A percentile compares a stretch with the other conserved stretches of the same genome.
Evolutionary conservation across 2,329 filamentous ascomycete genomes (phyloP).

Genomic region (Ceratocystis harringtonii): DNA sequence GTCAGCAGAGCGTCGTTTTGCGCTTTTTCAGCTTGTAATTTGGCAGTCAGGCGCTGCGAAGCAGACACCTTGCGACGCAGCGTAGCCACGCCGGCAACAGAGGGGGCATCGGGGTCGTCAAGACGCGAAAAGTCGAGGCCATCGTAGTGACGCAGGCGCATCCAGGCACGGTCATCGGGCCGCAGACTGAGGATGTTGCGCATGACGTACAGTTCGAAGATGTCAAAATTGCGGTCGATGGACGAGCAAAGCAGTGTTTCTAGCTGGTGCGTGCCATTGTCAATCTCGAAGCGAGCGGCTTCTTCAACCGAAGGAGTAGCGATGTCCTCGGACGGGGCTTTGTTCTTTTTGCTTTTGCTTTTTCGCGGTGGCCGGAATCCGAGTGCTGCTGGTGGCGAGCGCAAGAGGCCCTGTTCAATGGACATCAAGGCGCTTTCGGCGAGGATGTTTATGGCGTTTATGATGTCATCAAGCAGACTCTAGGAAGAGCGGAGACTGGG

Average conservation of each 20-base stretch:
- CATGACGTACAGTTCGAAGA: slow-evolving; percentile 79
- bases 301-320: slow-evolving; percentile 25
- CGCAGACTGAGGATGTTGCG: slow-evolving; percentile 63
- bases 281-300: slow-evolving; percentile 51
- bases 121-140: slow-evolving; percentile 35
- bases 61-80: slow-evolving; percentile 62
- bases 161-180: slow-evolving; percentile 59
- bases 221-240: slow-evolving; percentile 74
- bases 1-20: slow-evolving; percentile 57
- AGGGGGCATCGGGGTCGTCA: slow-evolving; percentile 28
- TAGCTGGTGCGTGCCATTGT: slow-evolving; percentile 72
- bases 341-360: slow-evolving; percentile 23
- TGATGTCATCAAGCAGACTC: slow-evolving; percentile 94
- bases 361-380: slow-evolving; percentile 52
- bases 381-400: slow-evolving; percentile 56
- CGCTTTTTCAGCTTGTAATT: slow-evolving; percentile 52
- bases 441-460: slow-evolving; percentile 89
- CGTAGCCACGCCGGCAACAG: slow-evolving; percentile 52
- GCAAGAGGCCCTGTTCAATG: slow-evolving; percentile 67
- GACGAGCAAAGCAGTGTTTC: slow-evolving; percentile 68
- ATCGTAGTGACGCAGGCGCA: slow-evolving; percentile 74
- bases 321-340: not conserved
- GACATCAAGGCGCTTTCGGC: slow-evolving; percentile 80
- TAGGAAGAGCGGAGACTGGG: slow-evolving; percentile 25
- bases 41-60: slow-evolving; percentile 57